phyloP scores from a whole-genome alignment of 2,329 filamentous ascomycete genomes.

The Colletotrichum orbiculare region DNA sequence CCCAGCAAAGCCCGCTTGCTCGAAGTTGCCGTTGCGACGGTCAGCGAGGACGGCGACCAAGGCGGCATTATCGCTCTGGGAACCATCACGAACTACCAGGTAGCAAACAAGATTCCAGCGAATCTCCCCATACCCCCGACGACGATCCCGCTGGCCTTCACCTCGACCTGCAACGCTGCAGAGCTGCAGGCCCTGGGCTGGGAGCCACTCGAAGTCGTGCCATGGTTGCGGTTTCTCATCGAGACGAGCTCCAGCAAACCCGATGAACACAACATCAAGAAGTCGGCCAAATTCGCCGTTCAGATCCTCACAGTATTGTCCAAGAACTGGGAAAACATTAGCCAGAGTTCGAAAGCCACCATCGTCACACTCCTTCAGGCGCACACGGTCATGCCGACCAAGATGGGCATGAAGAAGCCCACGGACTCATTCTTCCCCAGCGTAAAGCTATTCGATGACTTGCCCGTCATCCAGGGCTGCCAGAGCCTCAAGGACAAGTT shows the following conservation, averaged over 20 bases:
- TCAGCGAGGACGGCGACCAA: conserved; percentile 67
- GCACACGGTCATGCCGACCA: conserved; percentile 87
- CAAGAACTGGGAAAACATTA: conserved; percentile 89
- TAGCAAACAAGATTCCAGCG: conserved; percentile 81
- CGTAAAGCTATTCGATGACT: conserved; percentile 95
- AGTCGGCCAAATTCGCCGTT: conserved; percentile 77
- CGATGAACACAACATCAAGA: conserved; percentile 76
- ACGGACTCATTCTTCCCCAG: conserved; percentile 89
- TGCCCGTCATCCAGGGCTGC: conserved; percentile 82
- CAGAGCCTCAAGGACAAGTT: conserved; percentile 92
- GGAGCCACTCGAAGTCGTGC: conserved; percentile 84
- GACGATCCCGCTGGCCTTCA: conserved; percentile 88
- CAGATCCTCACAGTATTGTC: conserved; percentile 84
- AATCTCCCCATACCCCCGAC: conserved; percentile 82
- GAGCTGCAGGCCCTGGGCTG: conserved; percentile 87
- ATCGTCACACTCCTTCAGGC: conserved; percentile 73
- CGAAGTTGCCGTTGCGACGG: conserved; percentile 80
- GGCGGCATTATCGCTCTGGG: conserved; percentile 82
- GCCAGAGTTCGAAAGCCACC: conserved; percentile 71
- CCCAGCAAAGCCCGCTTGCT: conserved; percentile 76
- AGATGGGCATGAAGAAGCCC: conserved; percentile 87
- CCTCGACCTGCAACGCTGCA: conserved; percentile 71
- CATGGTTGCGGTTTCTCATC: conserved; percentile 88
- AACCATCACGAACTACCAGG: conserved; percentile 79
- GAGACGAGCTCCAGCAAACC: conserved; percentile 70